Conservation (phyloP, 2,329 filamentous ascomycete species). For the Exophiala dermatitidis region DNA sequence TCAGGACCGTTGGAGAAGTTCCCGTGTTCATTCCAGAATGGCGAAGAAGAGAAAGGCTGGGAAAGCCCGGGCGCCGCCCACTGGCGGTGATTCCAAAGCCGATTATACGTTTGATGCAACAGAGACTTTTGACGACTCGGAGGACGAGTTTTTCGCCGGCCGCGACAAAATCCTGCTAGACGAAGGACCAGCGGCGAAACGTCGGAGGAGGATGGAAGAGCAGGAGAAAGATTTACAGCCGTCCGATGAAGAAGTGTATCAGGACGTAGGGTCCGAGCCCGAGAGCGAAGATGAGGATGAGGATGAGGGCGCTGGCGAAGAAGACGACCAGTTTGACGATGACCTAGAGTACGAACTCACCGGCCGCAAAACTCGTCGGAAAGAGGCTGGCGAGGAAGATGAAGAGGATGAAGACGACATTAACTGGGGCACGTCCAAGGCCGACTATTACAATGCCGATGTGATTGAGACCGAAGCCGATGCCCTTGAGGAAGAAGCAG, state of each 20-base stretch:
- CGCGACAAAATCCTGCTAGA: conserved; percentile 81
- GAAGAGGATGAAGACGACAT: conserved; percentile 54
- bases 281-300: conserved; percentile 43
- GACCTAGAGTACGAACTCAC: neutral
- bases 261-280: conserved; percentile 37
- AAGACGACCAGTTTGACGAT: conserved; percentile 34
- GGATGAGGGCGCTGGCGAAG: conserved; percentile 51
- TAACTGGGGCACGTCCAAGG: conserved; percentile 81
- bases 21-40: conserved; percentile 34
- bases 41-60: conserved; percentile 62
- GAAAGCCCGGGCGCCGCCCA: conserved; percentile 27
- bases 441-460: conserved; percentile 91
- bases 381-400: conserved; percentile 31
- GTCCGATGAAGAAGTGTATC: conserved; percentile 57
- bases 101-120: conserved; percentile 35
- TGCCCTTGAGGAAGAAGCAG: conserved; percentile 84
- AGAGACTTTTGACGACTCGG: conserved; percentile 83
- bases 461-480: conserved; percentile 61
- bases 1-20: neutral
- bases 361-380: conserved; percentile 10
- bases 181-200: conserved; percentile 71
- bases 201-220: conserved; percentile 61
- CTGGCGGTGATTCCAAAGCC: conserved; percentile 6
- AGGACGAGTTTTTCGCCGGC: conserved; percentile 86
- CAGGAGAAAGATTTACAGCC: conserved; percentile 49